phyloP scores from a whole-genome alignment of 116 monocot species.

The Trichopus zeylanicus region DNA sequence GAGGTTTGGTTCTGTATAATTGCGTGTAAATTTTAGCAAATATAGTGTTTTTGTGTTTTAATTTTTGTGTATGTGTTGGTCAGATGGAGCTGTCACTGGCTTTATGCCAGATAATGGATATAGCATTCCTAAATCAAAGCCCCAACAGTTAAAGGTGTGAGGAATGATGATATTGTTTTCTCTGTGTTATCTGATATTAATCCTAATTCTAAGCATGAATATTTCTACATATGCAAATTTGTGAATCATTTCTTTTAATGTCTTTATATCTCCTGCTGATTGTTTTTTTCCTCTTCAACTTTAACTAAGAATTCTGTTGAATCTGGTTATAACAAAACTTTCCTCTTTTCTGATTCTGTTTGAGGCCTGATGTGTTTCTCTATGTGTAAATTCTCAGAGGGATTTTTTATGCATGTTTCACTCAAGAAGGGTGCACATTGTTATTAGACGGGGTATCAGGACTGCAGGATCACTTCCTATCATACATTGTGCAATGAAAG shows the following conservation, averaged over 20 bases:
- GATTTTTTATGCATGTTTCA: conserved; percentile 14
- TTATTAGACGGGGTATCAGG: conserved; percentile 10
- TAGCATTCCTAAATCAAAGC: not conserved
- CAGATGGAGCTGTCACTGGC: not conserved
- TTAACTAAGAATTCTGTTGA: not conserved
- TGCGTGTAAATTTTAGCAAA: not conserved
- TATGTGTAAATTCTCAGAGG: conserved; percentile 14
- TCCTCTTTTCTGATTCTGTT: not conserved
- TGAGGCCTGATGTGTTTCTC: not conserved
- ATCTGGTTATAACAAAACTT: not conserved
- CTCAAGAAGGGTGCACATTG: conserved; percentile 11
- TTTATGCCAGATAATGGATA: not conserved
- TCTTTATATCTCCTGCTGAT: too few species aligned
- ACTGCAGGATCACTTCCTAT: not conserved
- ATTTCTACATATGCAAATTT: too few species aligned
- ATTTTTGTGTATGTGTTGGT: not conserved
- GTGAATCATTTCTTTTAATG: too few species aligned
- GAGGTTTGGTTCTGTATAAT: not conserved
- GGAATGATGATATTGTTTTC: not conserved
- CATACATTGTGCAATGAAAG: conserved; percentile 46
- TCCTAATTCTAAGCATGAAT: too few species aligned
- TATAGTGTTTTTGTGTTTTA: not conserved
- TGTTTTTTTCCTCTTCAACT: not conserved
- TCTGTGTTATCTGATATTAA: not conserved
- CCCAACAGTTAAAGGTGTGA: not conserved